A percentile compares a stretch with the other conserved stretches of the same genome.
Conservation (phyloP, 2,329 filamentous ascomycete genomes). For the Rhytidhysteron rufulum region DNA sequence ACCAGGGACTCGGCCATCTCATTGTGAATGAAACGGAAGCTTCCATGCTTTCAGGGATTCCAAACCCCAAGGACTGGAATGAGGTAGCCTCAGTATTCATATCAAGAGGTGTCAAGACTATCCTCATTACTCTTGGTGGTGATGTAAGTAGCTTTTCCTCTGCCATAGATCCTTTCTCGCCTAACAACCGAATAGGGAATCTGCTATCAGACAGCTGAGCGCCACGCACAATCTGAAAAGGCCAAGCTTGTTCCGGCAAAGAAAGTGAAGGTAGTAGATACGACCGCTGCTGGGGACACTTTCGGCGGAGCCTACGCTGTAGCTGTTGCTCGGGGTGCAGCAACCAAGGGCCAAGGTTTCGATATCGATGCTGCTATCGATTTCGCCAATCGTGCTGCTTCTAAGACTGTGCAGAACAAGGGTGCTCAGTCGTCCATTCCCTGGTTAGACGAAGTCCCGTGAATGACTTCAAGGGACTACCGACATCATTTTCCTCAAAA, state of each 20-base stretch:
- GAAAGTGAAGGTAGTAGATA: slow-evolving; percentile 80
- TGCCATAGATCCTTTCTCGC: slow-evolving; percentile 30
- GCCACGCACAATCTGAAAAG: slow-evolving; percentile 40
- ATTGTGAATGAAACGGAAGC: slow-evolving; percentile 92
- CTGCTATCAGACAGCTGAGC: slow-evolving; percentile 42
- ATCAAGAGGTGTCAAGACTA: slow-evolving; percentile 64
- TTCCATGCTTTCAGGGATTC: slow-evolving; percentile 62
- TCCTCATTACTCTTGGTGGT: slow-evolving; percentile 80
- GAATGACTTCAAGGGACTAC: no score
- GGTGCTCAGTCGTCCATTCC: slow-evolving; percentile 67
- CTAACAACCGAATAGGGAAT: slow-evolving; percentile 27
- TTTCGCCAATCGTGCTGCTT: slow-evolving; percentile 60
- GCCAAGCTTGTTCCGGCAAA: slow-evolving; percentile 56
- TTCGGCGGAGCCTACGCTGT: slow-evolving; percentile 88
- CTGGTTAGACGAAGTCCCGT: slow-evolving; percentile 56
- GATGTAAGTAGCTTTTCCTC: slow-evolving; percentile 49
- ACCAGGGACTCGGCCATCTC: slow-evolving; percentile 67
- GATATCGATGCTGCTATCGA: slow-evolving; percentile 56
- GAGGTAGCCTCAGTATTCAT: slow-evolving; percentile 53
- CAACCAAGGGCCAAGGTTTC: slow-evolving; percentile 39
- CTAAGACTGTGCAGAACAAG: slow-evolving; percentile 60
- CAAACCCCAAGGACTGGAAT: slow-evolving; percentile 28
- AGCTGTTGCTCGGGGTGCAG: slow-evolving; percentile 54
- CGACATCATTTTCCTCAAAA: no score
- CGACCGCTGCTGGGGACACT: slow-evolving; percentile 90